Evolutionary conservation across 805 yeast species (phyloP), one percentile per base, ranked within the genome.

Genomic region (Ogataea minuta): DNA sequence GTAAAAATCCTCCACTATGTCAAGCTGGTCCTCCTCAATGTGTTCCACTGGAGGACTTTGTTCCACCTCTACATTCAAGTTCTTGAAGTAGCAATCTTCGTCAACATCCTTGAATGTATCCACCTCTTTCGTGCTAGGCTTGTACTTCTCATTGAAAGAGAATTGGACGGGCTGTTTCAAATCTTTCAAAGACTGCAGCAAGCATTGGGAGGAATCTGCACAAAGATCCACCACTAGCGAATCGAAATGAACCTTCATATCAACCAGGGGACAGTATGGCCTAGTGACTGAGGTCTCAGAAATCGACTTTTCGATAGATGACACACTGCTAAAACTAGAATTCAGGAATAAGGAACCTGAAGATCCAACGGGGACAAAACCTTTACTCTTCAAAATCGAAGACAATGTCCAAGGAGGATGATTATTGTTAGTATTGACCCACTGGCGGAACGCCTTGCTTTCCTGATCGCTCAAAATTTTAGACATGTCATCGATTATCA

Each of bases 171-270:
- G 89, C 10, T 76, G 77, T 50, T 84, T 85, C 50, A 90, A 65
- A 52, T 88, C 95, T 43, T 76, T 79, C 8, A 81, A 47, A 7
- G 85, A 52, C 45, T 84, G 95, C 2, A 78, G 45, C 28, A 90
- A 59, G 9, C 91, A 76, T 52, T 86, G 83, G 0, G 80, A 71
- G 0, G 96, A 87, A 56, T 90, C 98, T 1, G 96, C 91, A 64
- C 96, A 89, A 3, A 81, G 42, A 17, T 78, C 79, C 1, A 82
- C 31, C 14, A 63, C 67, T 11, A 73, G 56, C 12, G 64, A 63
- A 40, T 77, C 84, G 6, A 76, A 46, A 36, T 69, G 70, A 8
- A 79, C 53, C 32, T 72, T 73, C 21, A 80, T 31, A 34, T 71
- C 76, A 2, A 74, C 38, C 1, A 62, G 29, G 0, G 74, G 50